These are phyloP conservation scores for Coniochaeta ligniaria DNA, from an alignment of 2,329 filamentous ascomycete genomes.

Conservation along the genomic window DNA sequence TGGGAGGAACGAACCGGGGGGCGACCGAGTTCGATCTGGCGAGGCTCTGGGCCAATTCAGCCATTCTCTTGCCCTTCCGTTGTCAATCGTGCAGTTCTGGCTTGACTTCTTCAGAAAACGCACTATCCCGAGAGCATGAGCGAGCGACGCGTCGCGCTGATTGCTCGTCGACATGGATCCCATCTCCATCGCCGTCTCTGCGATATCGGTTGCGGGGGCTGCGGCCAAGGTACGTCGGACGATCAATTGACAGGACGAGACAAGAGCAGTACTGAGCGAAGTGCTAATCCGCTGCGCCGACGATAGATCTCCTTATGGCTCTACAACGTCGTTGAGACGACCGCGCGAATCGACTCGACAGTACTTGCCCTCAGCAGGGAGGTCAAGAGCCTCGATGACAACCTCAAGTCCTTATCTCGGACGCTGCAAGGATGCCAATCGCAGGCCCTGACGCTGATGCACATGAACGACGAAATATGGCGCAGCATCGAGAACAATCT, in stretches of 20 bases:
- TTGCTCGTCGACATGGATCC: not conserved
- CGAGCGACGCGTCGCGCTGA: not conserved
- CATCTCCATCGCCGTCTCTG: not conserved
- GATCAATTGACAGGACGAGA: not conserved
- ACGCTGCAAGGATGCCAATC: not conserved
- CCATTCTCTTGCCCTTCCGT: not conserved
- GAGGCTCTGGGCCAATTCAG: not conserved
- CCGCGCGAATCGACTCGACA: not conserved
- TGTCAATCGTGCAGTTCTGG: not conserved
- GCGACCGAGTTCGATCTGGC: not conserved
- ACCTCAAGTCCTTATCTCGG: not conserved
- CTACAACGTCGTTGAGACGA: not conserved
- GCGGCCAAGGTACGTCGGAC: not conserved
- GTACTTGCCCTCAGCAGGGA: not conserved
- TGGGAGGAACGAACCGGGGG: not conserved
- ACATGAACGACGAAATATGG: constrained; percentile 3
- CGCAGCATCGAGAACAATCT: constrained; percentile 1
- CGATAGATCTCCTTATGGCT: not conserved
- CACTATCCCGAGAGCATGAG: not conserved
- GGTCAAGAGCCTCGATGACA: not conserved
- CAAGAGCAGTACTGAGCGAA: not conserved
- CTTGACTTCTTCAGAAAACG: not conserved
- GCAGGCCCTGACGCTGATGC: constrained; percentile 1
- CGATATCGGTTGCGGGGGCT: constrained; percentile 1
- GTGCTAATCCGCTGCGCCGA: not conserved